Evolutionary conservation across 805 yeast genomes (phyloP).

Genomic region (Pichia membranifaciens): DNA sequence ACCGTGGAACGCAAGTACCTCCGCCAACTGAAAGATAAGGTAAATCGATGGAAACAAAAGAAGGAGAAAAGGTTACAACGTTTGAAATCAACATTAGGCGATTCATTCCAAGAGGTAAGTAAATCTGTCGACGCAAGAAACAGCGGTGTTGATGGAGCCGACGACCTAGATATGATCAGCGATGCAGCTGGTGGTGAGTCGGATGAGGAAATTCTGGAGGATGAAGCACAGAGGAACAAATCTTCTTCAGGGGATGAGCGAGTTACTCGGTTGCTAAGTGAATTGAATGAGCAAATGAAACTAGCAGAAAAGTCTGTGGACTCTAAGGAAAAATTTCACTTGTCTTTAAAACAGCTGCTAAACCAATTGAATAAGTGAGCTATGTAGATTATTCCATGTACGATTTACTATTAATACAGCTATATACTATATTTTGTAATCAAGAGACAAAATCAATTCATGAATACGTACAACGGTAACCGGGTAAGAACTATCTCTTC

Average conservation of each 20-base stretch:
- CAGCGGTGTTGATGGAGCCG: conserved; percentile 2
- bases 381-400: background rate
- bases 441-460: background rate
- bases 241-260: background rate
- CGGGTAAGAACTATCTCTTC: conserved; percentile 8
- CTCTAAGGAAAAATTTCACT: background rate
- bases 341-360: background rate
- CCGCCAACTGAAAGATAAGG: conserved; percentile 16
- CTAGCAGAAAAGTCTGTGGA: background rate
- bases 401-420: too few relatives aligned
- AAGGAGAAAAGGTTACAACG: conserved; percentile 16
- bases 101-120: conserved; percentile 2
- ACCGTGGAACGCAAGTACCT: conserved; percentile 19
- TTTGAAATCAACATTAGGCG: conserved; percentile 4
- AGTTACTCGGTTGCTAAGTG: background rate
- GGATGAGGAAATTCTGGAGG: conserved; percentile 11
- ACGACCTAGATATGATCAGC: conserved; percentile 1
- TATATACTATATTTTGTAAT: too few relatives aligned
- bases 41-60: conserved; percentile 12
- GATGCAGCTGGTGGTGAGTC: conserved; percentile 4
- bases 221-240: too few relatives aligned
- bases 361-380: background rate
- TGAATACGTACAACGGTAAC: conserved; percentile 20
- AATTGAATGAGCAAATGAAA: background rate
- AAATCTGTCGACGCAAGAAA: conserved; percentile 2